Percentiles rank a stretch among this genome's conserved stretches.
Evolutionary conservation across 768 basidiomycete species (phyloP).

Genomic region (Lactarius hengduanensis): DNA sequence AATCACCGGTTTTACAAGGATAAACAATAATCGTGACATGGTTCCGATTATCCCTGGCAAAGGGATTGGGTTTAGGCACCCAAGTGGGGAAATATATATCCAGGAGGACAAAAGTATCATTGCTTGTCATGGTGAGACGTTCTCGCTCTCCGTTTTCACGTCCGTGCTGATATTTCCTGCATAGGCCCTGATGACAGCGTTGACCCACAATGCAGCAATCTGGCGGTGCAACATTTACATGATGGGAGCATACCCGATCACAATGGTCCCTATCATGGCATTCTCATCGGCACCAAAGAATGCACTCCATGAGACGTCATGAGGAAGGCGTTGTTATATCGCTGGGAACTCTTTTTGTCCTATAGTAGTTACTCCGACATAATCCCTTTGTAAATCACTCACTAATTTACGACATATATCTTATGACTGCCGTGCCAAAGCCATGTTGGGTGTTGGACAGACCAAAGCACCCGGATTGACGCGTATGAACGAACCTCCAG

Average conservation of each 20-base stretch:
- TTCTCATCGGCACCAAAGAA: conserved; percentile 52
- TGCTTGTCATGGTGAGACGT: conserved; percentile 15
- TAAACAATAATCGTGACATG: conserved; percentile 25
- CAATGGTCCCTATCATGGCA: conserved; percentile 55
- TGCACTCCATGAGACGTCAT: conserved; percentile 28
- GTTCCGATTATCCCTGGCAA: conserved; percentile 25
- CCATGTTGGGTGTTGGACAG: no score
- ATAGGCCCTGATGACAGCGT: conserved; percentile 50
- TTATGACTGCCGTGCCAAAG: no score
- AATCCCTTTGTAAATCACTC: no score
- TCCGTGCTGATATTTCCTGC: not conserved
- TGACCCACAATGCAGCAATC: conserved; percentile 52
- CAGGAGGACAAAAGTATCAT: conserved; percentile 6
- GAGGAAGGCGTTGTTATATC: no score
- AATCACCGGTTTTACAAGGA: conserved; percentile 21
- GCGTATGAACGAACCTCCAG: no score
- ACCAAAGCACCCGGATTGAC: no score
- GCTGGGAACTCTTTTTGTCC: not conserved
- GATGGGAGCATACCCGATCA: conserved; percentile 45
- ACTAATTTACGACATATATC: no score
- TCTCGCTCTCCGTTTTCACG: not conserved
- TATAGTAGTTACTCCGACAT: no score
- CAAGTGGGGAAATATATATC: conserved; percentile 24
- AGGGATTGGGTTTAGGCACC: conserved; percentile 24
- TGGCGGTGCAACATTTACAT: conserved; percentile 50